Percentiles rank a stretch among this genome's conserved stretches.
Evolutionary conservation across 2,329 filamentous ascomycete species (phyloP).

Genomic region (Cytospora leucostoma): DNA sequence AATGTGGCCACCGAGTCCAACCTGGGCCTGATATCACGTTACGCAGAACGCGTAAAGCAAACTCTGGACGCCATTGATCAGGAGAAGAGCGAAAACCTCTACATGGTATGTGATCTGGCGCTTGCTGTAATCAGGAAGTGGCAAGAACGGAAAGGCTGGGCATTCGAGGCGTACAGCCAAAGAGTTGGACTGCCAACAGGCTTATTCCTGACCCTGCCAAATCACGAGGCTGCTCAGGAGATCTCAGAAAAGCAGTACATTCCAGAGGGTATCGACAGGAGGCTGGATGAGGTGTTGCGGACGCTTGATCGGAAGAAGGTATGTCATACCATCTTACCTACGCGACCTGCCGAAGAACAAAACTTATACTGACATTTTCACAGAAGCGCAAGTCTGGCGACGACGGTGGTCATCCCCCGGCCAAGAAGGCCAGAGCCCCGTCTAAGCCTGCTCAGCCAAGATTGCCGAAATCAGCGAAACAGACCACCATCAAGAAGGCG

Average conservation of each 20-base stretch:
- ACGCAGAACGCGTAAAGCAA: conserved; percentile 91
- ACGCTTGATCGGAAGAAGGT: conserved; percentile 74
- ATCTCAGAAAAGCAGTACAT: conserved; percentile 86
- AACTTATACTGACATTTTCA: not conserved
- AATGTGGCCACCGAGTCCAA: conserved; percentile 85
- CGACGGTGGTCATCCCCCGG: conserved; percentile 50
- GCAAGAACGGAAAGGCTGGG: conserved; percentile 84
- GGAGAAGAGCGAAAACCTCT: conserved; percentile 70
- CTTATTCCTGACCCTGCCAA: conserved; percentile 74
- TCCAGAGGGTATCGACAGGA: conserved; percentile 73
- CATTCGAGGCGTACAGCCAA: conserved; percentile 77
- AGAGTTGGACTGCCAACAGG: conserved; percentile 80
- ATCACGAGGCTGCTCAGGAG: conserved; percentile 76
- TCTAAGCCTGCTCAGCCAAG: conserved; percentile 32
- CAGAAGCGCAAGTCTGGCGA: conserved; percentile 61
- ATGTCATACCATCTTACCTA: conserved; percentile 29
- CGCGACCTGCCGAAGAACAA: accelerated
- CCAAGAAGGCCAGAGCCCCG: conserved; percentile 42
- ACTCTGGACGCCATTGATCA: conserved; percentile 76
- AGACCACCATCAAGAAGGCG: conserved; percentile 31
- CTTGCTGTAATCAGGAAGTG: conserved; percentile 81
- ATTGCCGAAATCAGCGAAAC: conserved; percentile 40
- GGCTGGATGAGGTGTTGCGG: conserved; percentile 68
- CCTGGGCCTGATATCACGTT: conserved; percentile 83
- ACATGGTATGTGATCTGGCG: conserved; percentile 84